phyloP scores from a whole-genome alignment of 768 basidiomycete species.

The Boletus huronensis region DNA sequence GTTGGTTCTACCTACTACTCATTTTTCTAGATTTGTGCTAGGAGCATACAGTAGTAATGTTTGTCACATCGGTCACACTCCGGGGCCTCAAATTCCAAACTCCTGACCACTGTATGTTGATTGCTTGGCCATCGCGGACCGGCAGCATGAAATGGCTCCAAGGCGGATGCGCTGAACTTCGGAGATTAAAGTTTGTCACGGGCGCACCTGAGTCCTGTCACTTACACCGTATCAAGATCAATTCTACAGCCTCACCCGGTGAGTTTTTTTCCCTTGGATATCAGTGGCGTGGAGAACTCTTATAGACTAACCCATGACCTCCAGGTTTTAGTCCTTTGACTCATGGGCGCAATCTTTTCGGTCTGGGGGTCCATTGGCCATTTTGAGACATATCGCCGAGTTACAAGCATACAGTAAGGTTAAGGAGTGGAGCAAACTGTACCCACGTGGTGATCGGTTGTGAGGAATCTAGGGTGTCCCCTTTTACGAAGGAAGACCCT shows the following conservation, averaged over 20 bases:
- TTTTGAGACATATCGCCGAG: too few relatives aligned
- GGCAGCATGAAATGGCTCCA: neutral
- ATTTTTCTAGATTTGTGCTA: neutral
- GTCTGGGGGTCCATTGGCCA: too few relatives aligned
- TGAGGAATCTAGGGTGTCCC: constrained; percentile 29
- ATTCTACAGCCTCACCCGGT: neutral
- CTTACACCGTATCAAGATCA: neutral
- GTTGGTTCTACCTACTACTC: neutral
- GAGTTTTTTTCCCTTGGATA: neutral
- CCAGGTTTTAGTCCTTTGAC: neutral
- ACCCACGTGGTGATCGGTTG: constrained; percentile 21
- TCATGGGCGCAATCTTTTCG: neutral
- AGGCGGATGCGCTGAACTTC: neutral
- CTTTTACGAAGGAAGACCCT: neutral
- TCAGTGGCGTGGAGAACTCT: neutral
- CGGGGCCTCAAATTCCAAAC: neutral
- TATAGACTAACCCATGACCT: neutral
- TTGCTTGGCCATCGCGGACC: too few relatives aligned
- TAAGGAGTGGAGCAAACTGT: constrained; percentile 23
- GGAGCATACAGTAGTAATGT: neutral
- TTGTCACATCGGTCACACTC: neutral
- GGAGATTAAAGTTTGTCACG: neutral
- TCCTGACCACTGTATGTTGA: too few relatives aligned
- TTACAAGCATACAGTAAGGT: neutral
- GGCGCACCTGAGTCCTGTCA: neutral